phyloP scores from a whole-genome alignment of 352 stramenopile species.

The Globisporangium splendens region DNA sequence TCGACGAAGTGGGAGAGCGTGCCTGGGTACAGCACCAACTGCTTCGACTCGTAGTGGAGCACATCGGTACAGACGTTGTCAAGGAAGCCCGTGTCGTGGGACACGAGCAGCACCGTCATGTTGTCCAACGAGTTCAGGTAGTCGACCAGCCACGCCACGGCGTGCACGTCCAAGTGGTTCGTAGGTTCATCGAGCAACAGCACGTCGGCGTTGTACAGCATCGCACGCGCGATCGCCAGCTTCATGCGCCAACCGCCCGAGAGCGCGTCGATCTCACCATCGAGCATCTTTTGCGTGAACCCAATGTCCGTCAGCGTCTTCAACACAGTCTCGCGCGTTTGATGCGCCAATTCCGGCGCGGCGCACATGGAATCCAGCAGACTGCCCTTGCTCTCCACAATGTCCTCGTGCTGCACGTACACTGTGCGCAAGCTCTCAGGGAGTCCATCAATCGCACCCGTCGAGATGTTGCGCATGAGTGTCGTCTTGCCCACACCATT shows the following conservation, averaged over 20 bases:
- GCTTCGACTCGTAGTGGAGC: conserved; percentile 95
- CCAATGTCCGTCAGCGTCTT: conserved; percentile 87
- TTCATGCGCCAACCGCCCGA: conserved; percentile 98
- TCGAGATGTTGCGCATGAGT: conserved; percentile 91
- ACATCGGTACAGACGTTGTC: conserved; percentile 97
- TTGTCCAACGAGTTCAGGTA: conserved; percentile 95
- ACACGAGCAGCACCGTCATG: conserved; percentile 96
- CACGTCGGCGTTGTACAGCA: conserved; percentile 95
- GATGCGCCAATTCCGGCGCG: conserved; percentile 71
- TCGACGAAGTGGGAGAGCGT: conserved; percentile 89
- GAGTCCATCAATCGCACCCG: conserved; percentile 89
- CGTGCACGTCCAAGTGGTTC: conserved; percentile 96
- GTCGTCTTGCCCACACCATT: conserved; percentile 98
- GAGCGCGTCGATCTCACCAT: conserved; percentile 91
- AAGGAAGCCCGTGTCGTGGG: conserved; percentile 96
- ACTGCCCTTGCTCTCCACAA: conserved; percentile 84
- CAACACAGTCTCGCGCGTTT: conserved; percentile 70
- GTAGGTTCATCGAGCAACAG: conserved; percentile 94
- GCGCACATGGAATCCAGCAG: conserved; percentile 64
- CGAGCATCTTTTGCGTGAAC: conserved; percentile 92
- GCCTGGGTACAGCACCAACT: conserved; percentile 92
- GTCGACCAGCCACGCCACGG: conserved; percentile 96
- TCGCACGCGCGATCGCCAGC: conserved; percentile 91
- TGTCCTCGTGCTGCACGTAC: conserved; percentile 96
- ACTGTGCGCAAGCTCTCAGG: conserved; percentile 92